These are phyloP conservation scores for Dichotomocladium elegans DNA, from an alignment of 371 early-diverging fungal genomes.

Conservation along the genomic window DNA sequence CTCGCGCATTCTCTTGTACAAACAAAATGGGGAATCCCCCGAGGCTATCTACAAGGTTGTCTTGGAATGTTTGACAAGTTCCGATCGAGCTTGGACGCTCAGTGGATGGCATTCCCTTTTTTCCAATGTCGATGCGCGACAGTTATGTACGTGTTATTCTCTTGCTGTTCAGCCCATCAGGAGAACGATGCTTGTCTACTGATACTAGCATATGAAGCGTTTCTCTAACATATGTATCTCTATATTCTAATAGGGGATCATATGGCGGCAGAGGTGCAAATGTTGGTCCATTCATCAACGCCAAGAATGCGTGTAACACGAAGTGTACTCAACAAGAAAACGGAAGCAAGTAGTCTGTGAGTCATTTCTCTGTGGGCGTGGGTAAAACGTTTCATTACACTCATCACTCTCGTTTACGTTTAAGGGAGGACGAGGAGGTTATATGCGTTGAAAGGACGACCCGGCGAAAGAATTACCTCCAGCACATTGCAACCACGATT, in stretches of 20 bases:
- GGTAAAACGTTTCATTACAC: no score
- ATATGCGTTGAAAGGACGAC: constrained; percentile 4
- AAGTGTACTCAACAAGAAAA: constrained; percentile 1
- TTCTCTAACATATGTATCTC: neutral
- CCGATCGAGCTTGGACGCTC: constrained; percentile 6
- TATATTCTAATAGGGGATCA: constrained; percentile 12
- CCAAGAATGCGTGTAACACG: neutral
- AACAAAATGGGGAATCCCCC: neutral
- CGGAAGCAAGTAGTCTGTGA: neutral
- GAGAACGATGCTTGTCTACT: no score
- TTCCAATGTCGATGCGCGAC: neutral
- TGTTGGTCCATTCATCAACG: neutral
- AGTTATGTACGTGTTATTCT: constrained; percentile 10
- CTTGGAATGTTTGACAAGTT: neutral
- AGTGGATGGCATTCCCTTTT: constrained; percentile 11
- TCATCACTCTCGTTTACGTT: no score
- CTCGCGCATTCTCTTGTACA: neutral
- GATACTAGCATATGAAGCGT: no score
- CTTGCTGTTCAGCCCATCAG: no score
- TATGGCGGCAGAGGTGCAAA: constrained; percentile 3
- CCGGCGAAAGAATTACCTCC: neutral
- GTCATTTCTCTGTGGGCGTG: no score
- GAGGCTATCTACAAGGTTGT: constrained; percentile 9
- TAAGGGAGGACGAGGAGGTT: neutral
- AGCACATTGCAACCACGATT: constrained; percentile 1